Evolutionary conservation across 1,284 basidiomycete species (phyloP), one percentile per base, ranked within the genome.

Genomic region (Sanghuangporus weigelae): DNA sequence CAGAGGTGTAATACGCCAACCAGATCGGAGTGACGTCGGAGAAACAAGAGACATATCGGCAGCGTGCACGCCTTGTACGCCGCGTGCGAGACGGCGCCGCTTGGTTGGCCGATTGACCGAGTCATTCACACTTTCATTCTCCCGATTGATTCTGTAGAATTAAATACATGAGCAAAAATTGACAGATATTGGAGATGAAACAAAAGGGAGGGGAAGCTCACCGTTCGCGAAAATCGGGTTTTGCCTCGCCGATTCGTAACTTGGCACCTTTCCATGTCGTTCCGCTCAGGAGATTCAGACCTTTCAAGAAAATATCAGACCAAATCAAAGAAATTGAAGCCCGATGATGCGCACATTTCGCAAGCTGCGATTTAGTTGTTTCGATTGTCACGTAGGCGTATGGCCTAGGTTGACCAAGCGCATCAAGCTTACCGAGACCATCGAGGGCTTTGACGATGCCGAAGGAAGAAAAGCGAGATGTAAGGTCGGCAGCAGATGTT

Each of bases 231-330:
- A 80, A 93, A 72, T 92, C 86, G 0, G 84, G 86, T 67, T 84
- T 89, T 26, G 90, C 91, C 68, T 92, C 89, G 6, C 90, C 90
- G 39, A 93, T 81, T n/a, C 90, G 81, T 36, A 93, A 74, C 68
- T 87, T 90, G n/a, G 89, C 76, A 16, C 91, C 90, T 74, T 92
- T 93, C 88, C 89, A 93, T 1, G 83, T 90, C 10, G 88, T 84
- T 35, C 91, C 90, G 67, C 88, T 92, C 7, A 93, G 78, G 3
- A 84, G 70, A 69, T 85, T 92, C 72, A 91, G 77, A 74, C 89
- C 90, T 92, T 61, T 46, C 57, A 55, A 62, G 38, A n/a, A 26
- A 42, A n/a, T 35, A 49, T 55, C 10, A 55, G 31, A 11, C 26
- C 36, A 68, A 67, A 62, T 35, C 38, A 50, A 62, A 36, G 38